Evolutionary conservation across 345 rosid species (phyloP).

Genomic region (Syzygium grande): DNA sequence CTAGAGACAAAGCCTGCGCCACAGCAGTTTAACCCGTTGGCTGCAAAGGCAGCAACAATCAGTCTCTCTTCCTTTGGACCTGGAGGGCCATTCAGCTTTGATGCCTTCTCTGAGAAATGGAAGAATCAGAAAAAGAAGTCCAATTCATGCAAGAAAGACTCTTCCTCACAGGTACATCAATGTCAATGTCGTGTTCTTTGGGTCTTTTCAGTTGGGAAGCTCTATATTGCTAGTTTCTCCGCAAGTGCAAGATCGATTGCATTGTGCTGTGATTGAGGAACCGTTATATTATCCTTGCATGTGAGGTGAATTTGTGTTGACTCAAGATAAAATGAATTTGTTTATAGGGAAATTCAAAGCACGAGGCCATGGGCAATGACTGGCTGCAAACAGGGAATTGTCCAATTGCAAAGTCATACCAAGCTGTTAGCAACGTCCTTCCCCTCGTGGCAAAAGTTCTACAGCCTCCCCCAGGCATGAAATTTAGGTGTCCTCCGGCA

Average conservation of each 20-base stretch:
- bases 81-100: slow-evolving; percentile 83
- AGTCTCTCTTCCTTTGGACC: slow-evolving; percentile 90
- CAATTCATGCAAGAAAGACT: slow-evolving; percentile 51
- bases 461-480: slow-evolving; percentile 75
- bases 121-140: slow-evolving; percentile 47
- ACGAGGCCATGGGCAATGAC: slow-evolving; percentile 70
- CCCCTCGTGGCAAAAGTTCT: slow-evolving; percentile 85
- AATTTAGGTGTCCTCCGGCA: slow-evolving; percentile 63
- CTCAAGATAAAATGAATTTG: neutral
- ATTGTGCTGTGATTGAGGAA: neutral
- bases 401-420: slow-evolving; percentile 87
- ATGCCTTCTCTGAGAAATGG: slow-evolving; percentile 60
- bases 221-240: neutral
- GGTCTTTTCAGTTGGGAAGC: neutral
- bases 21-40: slow-evolving; percentile 76
- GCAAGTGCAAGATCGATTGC: neutral
- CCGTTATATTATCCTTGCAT: neutral
- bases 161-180: slow-evolving; percentile 56
- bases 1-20: slow-evolving; percentile 18
- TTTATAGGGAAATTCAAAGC: slow-evolving; percentile 56
- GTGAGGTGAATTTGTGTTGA: neutral
- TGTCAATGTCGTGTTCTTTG: neutral
- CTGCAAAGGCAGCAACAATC: slow-evolving; percentile 92
- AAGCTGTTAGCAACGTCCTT: slow-evolving; percentile 67
- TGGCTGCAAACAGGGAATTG: slow-evolving; percentile 89